Base-by-base conservation (phyloP, 306 rosid genomes). In the Begonia masoniana region DNA sequence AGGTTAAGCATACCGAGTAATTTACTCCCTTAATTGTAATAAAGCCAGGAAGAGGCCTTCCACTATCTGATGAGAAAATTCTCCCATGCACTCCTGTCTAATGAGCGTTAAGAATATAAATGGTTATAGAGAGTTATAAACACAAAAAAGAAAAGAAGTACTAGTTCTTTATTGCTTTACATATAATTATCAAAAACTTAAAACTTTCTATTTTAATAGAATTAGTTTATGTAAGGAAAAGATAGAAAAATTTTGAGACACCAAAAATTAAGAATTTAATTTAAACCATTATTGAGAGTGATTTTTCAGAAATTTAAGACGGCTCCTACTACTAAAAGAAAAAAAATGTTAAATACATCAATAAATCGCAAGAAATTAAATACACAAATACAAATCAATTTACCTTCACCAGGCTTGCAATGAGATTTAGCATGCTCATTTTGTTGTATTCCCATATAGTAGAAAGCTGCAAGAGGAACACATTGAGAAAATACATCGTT, bases 31-130 rank as follows among this genome's bases (percentile, higher is more conserved):
- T 43, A 56, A 91, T 67, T 13, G 75, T 57, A 62, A 91, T 71
- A 67, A 51, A 74, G 41, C 79, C 92, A 6, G 78, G 92, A 51
- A 85, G 57, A 11, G 97, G 92, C 65, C 78, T 81, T 64, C 97
- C 96, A 55, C 63, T 69, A 47, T 71, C 81, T 36, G 96, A 78
- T 69, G 96, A 83, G 71, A 74, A 81, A 49, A 91, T 73, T 59
- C 92, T 78, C 68, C 97, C 94, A 62, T 83, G 95, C 65, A 91
- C 81, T 68, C 96, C 96, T 36, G 81, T 74, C 97, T 91, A 54
- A 17, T 66, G 57, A 71, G 56, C 48, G 55, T 12, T 63, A 68
- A 11, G 12, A 9, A 43, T 31, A 3, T 50, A 5, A 45, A 45
- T 45, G 9, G 14, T 4, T 10, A 4, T 45, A 10, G 48, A 45